These are phyloP conservation scores for Coccomyxa subellipsoidea DNA, from an alignment of 163 green algal species.

Conservation along the genomic window DNA sequence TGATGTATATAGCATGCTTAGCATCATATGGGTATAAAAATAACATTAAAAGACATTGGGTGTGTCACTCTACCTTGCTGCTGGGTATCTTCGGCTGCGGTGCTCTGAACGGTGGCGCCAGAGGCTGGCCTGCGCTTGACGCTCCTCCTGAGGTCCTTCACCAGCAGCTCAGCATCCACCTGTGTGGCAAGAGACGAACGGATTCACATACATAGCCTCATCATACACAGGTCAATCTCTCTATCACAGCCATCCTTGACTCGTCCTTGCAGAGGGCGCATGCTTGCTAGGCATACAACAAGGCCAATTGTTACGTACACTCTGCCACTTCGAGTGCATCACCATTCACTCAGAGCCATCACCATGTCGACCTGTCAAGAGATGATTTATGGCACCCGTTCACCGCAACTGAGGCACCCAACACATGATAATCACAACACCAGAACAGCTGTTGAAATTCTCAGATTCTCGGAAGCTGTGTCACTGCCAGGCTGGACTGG, in stretches of 20 bases:
- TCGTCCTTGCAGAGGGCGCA: neutral
- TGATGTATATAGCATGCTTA: too few species aligned
- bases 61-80: neutral
- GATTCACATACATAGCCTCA: neutral
- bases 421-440: too few species aligned
- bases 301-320: neutral
- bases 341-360: neutral
- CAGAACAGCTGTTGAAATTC: too few species aligned
- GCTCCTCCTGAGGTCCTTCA: conserved; percentile 13
- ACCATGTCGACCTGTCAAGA: too few species aligned
- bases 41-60: too few species aligned
- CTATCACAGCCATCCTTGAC: neutral
- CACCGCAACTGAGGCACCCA: too few species aligned
- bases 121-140: neutral
- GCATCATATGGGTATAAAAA: too few species aligned
- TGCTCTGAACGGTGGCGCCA: neutral
- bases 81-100: neutral
- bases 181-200: neutral
- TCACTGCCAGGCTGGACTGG: neutral
- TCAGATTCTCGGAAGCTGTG: neutral
- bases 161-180: conserved; percentile 17
- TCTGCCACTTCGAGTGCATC: neutral
- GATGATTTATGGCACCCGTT: too few species aligned
- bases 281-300: too few species aligned
- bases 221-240: neutral